Base-by-base conservation (phyloP, 257 asterid species). In the Ajuga chamaepitys region DNA sequence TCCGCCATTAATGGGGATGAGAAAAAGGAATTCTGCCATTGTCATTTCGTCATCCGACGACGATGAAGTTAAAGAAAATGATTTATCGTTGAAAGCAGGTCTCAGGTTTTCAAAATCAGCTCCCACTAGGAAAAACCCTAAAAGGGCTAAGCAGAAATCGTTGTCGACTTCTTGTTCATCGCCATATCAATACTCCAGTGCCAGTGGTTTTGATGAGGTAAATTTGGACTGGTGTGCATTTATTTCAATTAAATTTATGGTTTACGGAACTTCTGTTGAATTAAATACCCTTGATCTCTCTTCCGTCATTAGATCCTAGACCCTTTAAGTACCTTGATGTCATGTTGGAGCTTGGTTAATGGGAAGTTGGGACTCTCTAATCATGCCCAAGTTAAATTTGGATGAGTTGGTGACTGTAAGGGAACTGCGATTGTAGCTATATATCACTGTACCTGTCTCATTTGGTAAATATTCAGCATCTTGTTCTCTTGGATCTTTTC, bases 21-120 rank as follows among this genome's bases (percentile, higher is more conserved):
- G 75, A 55, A 92, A 87, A 74, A 68, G 96, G 79, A 84, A 70
- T 35, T 62, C 74, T 1, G 22, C 80, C 53, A 32, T 84, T 55
- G 75, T 85, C 13, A 74, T 92, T 34, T 85, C 85, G 7, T 86
- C 96, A 4, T 84, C 95, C 8, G 88, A 83, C 14, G 87, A 82
- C 21, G 96, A 83, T 10, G 83, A 66, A 7, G 84, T 68, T 41
- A 75, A 61, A 14, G 80, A 75, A 32, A 58, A 28, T n/a, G 72
- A 59, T 52, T 70, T 74, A 6, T 18, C n/a, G 8, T 20, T 55
- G 61, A 75, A 68, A 73, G 65, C 73, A 7, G 75, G 67, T 52
- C 58, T 45, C 42, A 72, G 79, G 42, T 61, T 40, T 45, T 62
- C 84, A 22, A 73, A 83, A 34, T 83, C 95, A 34, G 91, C 82